Conservation (phyloP, 78 protist species). For the Creolimax fragrantissima region DNA sequence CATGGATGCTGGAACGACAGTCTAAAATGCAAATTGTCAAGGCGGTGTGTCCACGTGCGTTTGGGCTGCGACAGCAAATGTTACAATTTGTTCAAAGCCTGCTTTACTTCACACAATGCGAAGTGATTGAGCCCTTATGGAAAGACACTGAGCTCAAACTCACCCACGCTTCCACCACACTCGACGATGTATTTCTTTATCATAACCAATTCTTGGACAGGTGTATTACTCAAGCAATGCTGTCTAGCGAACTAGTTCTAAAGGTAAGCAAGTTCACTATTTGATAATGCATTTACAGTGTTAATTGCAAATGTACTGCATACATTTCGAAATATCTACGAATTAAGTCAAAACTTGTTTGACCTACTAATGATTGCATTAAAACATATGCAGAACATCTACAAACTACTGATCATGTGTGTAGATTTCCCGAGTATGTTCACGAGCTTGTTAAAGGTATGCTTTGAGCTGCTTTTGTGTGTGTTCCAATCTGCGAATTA, state of each 20-base stretch:
- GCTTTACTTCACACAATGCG: neutral
- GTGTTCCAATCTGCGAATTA: too few species aligned
- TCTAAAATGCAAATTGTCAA: neutral
- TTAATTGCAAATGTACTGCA: too few species aligned
- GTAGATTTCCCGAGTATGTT: neutral
- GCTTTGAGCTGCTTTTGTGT: too few species aligned
- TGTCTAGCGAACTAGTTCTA: neutral
- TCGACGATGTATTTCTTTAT: neutral
- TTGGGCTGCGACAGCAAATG: neutral
- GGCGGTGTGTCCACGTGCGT: neutral
- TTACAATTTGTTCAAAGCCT: neutral
- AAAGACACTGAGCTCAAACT: neutral
- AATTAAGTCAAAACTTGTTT: too few species aligned
- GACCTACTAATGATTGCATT: too few species aligned
- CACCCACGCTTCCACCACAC: neutral
- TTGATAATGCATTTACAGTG: too few species aligned
- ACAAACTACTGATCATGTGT: neutral
- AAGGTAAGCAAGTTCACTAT: neutral
- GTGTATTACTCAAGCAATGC: neutral
- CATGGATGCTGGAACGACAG: neutral
- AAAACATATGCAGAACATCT: neutral
- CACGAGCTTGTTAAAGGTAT: neutral
- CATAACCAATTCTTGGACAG: neutral
- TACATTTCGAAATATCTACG: too few species aligned
- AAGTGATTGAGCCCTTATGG: neutral